Evolutionary conservation across 2,329 filamentous ascomycete genomes (phyloP).

Genomic region (Periconia digitata): DNA sequence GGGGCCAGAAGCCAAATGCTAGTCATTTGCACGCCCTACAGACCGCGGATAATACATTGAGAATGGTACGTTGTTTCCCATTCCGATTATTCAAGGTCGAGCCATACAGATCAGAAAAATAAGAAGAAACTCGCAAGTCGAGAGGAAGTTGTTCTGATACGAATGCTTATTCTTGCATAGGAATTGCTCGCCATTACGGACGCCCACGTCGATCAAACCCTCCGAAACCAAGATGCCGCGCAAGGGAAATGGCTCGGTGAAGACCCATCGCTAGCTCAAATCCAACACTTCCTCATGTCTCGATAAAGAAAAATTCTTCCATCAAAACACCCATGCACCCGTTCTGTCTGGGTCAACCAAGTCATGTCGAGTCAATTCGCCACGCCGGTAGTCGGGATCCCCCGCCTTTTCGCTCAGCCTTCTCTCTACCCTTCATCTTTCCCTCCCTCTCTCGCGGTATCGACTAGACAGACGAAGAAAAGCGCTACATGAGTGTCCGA

Average conservation of each 20-base stretch:
- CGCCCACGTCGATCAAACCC: constrained; percentile 56
- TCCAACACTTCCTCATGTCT: constrained; percentile 45
- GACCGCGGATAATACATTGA: constrained; percentile 51
- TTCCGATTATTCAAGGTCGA: background rate
- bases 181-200: constrained; percentile 62
- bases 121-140: too few species aligned
- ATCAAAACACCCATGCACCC: background rate
- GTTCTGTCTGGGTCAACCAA: too few species aligned
- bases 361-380: too few species aligned
- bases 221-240: constrained; percentile 56
- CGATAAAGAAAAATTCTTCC: constrained; percentile 16
- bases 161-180: constrained; percentile 41
- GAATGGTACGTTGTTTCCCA: constrained; percentile 45
- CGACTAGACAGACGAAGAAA: too few species aligned
- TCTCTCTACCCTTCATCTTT: too few species aligned
- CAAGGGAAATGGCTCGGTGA: constrained; percentile 64
- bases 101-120: background rate
- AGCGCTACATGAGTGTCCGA: too few species aligned
- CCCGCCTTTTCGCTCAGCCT: background rate
- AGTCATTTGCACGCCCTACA: constrained; percentile 53
- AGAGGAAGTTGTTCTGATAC: too few species aligned
- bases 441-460: too few species aligned
- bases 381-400: background rate
- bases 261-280: constrained; percentile 58
- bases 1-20: constrained; percentile 52